Evolutionary conservation across 1,139 yeast species (phyloP), one percentile per base, ranked within the genome.

Genomic region (Geotrichum candidum): DNA sequence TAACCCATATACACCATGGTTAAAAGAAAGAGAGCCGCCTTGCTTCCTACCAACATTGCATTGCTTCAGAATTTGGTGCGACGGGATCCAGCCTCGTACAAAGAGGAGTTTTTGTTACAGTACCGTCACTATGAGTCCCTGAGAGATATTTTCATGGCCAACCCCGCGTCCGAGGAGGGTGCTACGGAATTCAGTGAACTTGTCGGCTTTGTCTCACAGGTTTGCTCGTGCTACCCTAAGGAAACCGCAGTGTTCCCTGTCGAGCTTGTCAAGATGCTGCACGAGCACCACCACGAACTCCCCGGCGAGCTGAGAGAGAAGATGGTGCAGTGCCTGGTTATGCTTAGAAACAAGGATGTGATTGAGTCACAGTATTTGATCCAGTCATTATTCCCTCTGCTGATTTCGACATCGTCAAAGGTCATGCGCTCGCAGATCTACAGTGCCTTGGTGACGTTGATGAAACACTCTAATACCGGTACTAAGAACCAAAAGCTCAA

Each of bases 51-150:
- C 33, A 94, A 94, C 76, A 89, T 94, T 71, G 92, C 96, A 57
- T 78, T 92, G 65, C 78, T 94, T 66, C 99, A 95, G 77, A 94
- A 95, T 73, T 82, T 94, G 64, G 96, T 94, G 13, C 87, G 92
- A 71, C 81, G 97, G 69, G 99, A 94, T 72, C 98, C 99, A n/a
- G 66, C 66, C 64, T 90, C 98, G 0, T 95, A 94, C 74, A 84
- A 85, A 66, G 99, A 95, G 74, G 99, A 94, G 75, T 94, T 94
- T 74, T 74, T 87, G 57, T 95, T 91, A 69, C 99, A 95, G 73
- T 90, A 87, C 73, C 83, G 94, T 61, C 99, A 95, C 74, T 94
- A 94, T 74, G 91, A 88, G 73, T 88, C 98, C 0, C 78, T 91
- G 62, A 79, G 96, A 73, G 97, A 92, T 72, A 87, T 95, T 65